Conservation (phyloP, 805 yeast species). For the Pichia ethanolica region DNA sequence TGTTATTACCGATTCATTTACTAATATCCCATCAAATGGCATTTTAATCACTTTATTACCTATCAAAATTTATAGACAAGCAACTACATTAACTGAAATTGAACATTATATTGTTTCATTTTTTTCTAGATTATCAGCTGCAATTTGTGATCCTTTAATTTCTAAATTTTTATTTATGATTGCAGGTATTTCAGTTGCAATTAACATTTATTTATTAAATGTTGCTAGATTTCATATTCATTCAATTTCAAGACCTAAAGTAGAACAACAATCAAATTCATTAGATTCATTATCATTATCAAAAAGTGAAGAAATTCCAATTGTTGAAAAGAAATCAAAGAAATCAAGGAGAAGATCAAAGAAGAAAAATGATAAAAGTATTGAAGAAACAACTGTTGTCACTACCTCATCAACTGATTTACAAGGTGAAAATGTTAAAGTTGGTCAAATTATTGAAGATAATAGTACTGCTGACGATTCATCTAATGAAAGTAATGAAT, state of each 20-base stretch:
- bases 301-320: neutral
- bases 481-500: constrained; percentile 16
- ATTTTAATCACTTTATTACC: constrained; percentile 52
- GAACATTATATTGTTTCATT: constrained; percentile 54
- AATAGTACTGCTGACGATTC: constrained; percentile 16
- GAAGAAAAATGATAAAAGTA: neutral
- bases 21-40: constrained; percentile 33
- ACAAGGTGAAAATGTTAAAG: constrained; percentile 25
- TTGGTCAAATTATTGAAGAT: constrained; percentile 29
- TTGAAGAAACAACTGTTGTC: neutral
- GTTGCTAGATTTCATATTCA: constrained; percentile 62
- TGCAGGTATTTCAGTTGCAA: constrained; percentile 66
- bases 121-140: constrained; percentile 50
- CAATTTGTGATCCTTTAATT: constrained; percentile 73
- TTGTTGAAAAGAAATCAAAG: constrained; percentile 6
- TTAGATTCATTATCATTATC: neutral
- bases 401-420: neutral
- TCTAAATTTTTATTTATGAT: constrained; percentile 70
- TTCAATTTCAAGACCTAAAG: neutral
- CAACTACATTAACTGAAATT: constrained; percentile 44
- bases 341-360: constrained; percentile 3
- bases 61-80: constrained; percentile 50
- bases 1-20: constrained; percentile 35
- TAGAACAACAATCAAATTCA: neutral
- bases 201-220: constrained; percentile 78